Percentiles rank a stretch among this genome's conserved stretches.
These are phyloP conservation scores for Eudorina sp. DNA, from an alignment of 139 green algal species.

Conservation along the genomic window DNA sequence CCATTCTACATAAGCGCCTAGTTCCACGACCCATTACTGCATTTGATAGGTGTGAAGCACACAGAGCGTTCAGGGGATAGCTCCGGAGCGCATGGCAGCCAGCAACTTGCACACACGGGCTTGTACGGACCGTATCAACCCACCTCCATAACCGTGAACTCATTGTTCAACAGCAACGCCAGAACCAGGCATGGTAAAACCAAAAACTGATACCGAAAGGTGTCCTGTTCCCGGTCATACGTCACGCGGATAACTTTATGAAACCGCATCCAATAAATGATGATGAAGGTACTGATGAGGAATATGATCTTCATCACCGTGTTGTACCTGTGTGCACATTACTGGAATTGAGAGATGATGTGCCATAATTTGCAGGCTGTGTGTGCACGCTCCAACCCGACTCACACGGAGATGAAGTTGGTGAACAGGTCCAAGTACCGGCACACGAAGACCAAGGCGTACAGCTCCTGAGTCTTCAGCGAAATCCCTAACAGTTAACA, in stretches of 20 bases:
- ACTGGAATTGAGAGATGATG: neutral
- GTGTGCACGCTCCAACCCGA: neutral
- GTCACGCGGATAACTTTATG: constrained; percentile 91
- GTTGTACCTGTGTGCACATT: constrained; percentile 91
- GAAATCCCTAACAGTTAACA: constrained; percentile 88
- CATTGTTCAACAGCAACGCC: constrained; percentile 84
- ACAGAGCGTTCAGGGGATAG: no score
- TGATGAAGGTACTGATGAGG: constrained; percentile 83
- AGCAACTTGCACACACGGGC: no score
- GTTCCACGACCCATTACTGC: no score
- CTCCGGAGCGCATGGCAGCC: no score
- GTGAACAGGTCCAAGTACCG: constrained; percentile 98
- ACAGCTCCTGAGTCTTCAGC: constrained; percentile 98
- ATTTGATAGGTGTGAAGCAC: no score
- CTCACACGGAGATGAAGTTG: constrained; percentile 93
- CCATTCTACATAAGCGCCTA: no score
- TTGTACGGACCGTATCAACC: no score
- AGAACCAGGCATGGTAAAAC: constrained; percentile 85
- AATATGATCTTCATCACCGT: constrained; percentile 99
- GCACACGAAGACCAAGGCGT: constrained; percentile 94
- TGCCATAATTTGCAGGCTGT: no score
- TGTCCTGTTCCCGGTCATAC: constrained; percentile 98
- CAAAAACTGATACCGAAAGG: constrained; percentile 93
- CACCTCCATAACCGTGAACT: constrained; percentile 88
- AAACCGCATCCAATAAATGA: constrained; percentile 95